Evolutionary conservation across 305 asterid genomes (phyloP).

Genomic region (Fraxinus sp.): DNA sequence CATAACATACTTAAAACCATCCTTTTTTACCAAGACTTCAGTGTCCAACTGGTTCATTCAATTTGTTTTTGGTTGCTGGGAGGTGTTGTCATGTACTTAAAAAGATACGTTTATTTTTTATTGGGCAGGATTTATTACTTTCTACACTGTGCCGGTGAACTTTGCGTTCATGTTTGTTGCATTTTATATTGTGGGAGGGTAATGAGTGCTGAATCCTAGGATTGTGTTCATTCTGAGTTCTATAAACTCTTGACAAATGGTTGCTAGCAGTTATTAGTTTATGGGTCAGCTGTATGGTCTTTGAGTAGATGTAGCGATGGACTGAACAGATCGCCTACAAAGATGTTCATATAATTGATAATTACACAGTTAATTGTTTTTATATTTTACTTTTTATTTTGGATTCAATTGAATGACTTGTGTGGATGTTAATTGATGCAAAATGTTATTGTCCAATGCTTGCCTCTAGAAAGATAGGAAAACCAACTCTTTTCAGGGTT

Average conservation of each 20-base stretch:
- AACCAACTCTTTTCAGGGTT: neutral
- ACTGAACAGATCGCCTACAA: neutral
- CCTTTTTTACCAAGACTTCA: neutral
- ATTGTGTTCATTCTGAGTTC: neutral
- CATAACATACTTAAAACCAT: neutral
- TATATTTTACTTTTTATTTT: slow-evolving; percentile 10
- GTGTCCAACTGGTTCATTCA: neutral
- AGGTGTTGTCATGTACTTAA: neutral
- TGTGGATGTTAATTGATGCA: neutral
- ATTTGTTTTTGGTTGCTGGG: slow-evolving; percentile 19
- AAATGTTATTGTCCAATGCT: neutral
- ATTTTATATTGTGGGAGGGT: neutral
- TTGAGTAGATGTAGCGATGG: neutral
- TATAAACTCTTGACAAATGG: neutral
- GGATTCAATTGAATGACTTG: neutral
- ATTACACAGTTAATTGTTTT: slow-evolving; percentile 22
- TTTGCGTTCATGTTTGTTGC: neutral
- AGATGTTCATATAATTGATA: neutral
- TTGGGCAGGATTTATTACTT: neutral
- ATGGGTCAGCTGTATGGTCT: neutral
- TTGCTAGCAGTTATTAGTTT: neutral
- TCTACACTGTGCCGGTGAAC: neutral
- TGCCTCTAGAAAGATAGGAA: neutral
- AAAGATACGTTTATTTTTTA: neutral
- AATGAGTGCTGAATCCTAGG: neutral